Percentiles rank a stretch among this genome's conserved stretches.
Conservation (phyloP, 2,329 filamentous ascomycete species). For the Pseudopithomyces chartarum region DNA sequence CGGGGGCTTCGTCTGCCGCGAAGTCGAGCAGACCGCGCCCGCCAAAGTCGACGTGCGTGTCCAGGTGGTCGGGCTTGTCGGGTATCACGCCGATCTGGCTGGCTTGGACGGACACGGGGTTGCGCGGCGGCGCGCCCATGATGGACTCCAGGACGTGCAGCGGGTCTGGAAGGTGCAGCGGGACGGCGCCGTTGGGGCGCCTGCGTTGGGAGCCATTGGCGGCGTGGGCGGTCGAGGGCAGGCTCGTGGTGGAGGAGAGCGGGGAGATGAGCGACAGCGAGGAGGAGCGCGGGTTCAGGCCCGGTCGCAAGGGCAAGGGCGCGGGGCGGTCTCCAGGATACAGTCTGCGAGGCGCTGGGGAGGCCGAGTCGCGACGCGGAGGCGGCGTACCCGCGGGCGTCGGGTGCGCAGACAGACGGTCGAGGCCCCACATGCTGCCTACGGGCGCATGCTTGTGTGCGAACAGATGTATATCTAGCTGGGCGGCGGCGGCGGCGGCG, state of each 20-base stretch:
- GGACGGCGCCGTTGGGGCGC: constrained; percentile 59
- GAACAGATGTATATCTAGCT: too few species aligned
- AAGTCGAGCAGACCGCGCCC: constrained; percentile 78
- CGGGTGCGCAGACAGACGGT: constrained; percentile 77
- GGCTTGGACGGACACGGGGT: constrained; percentile 17
- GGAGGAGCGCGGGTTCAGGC: constrained; percentile 72
- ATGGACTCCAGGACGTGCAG: constrained; percentile 70
- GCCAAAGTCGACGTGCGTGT: constrained; percentile 76
- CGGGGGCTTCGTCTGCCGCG: constrained; percentile 48
- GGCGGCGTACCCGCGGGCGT: constrained; percentile 66
- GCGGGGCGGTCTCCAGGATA: constrained; percentile 72
- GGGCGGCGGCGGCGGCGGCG: not conserved
- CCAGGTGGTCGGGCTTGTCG: constrained; percentile 55
- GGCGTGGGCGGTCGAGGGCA: constrained; percentile 68
- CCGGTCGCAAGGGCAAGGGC: constrained; percentile 69
- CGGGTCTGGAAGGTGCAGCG: constrained; percentile 67
- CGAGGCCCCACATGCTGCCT: constrained; percentile 76
- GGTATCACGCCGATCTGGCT: constrained; percentile 33
- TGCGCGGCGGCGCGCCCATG: constrained; percentile 52
- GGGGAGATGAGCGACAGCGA: constrained; percentile 75
- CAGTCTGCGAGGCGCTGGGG: constrained; percentile 72
- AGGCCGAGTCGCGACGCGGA: constrained; percentile 69
- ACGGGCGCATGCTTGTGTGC: not conserved
- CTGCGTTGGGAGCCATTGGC: constrained; percentile 72
- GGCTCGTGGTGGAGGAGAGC: constrained; percentile 76